phyloP scores from a whole-genome alignment of 139 green algal species.

The Ulvella scutata region DNA sequence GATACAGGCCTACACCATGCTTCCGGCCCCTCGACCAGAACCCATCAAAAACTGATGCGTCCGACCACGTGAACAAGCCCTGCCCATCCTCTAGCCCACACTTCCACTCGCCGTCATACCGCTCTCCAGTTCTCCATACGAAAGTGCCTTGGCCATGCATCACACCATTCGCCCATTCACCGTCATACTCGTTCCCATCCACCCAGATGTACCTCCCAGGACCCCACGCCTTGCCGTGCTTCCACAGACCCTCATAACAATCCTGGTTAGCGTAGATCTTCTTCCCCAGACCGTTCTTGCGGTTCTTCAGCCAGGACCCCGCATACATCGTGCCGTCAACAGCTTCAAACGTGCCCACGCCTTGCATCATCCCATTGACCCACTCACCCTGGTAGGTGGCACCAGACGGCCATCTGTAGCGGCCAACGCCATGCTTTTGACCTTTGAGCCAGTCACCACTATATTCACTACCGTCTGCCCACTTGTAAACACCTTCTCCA shows the following conservation, averaged over 20 bases:
- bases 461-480: conserved; percentile 48
- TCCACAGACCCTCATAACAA: conserved; percentile 55
- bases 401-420: conserved; percentile 50
- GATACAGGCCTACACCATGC: conserved; percentile 54
- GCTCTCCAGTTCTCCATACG: conserved; percentile 64
- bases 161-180: conserved; percentile 59
- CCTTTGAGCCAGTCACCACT: conserved; percentile 53
- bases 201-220: conserved; percentile 47
- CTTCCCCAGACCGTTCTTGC: conserved; percentile 66
- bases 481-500: conserved; percentile 55
- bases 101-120: conserved; percentile 79
- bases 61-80: conserved; percentile 68
- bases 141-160: conserved; percentile 82
- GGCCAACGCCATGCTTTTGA: conserved; percentile 48
- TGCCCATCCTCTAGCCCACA: conserved; percentile 52
- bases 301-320: conserved; percentile 46
- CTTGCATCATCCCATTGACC: conserved; percentile 55
- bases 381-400: conserved; percentile 55
- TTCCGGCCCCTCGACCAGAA: conserved; percentile 60
- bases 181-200: conserved; percentile 66
- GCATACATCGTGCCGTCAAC: conserved; percentile 47
- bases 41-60: conserved; percentile 70
- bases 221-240: conserved; percentile 39
- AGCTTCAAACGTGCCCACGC: conserved; percentile 48
- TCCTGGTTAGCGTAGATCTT: conserved; percentile 63